Base-by-base conservation (phyloP, 2,329 filamentous ascomycete genomes). In the Colletotrichum liriopes region DNA sequence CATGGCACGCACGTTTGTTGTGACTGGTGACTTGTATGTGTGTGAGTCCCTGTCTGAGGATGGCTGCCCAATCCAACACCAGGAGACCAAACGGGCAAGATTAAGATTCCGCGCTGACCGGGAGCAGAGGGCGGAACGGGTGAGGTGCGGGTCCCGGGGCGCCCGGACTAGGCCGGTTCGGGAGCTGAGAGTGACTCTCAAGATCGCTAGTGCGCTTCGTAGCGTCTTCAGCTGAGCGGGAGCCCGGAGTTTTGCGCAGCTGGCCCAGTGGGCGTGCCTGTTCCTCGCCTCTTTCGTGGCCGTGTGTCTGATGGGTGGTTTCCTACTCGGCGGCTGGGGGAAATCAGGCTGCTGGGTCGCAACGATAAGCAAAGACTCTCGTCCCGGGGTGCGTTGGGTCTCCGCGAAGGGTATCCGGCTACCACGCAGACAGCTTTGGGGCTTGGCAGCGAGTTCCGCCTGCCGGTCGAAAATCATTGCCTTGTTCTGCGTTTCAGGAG, bases 131-230 rank as follows among this genome's bases (percentile, higher is more conserved):
- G 65, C 69, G 69, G 65, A 65, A 72, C 56, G 65, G 37, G 52
- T 56, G 52, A 52, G 49, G n/a, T 32, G 58, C 43, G 69, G 69
- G 6, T 11, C 56, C 58, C 56, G 32, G 52, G 29, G 45, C 43
- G 43, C 26, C 52, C 65, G 59, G 66, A 29, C 69, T 72, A 72
- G 52, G 65, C 69, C 69, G 69, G 52, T 72, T 72, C 69, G 59
- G 69, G 69, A n/a, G 29, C 32, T 41, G n/a, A n/a, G 20, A 37
- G 49, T 35, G 65, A 52, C 39, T 51, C 58, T 43, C 52, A 51
- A 54, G 45, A 29, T 64, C 55, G 39, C 54, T 72, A 72, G 65
- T 55, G 45, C 43, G 41, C 37, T 6, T 58, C 43, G 68, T 68
- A 58, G 68, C 68, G 65, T 58, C 49, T 63, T 71, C 58, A 71